Evolutionary conservation across 306 rosid species (phyloP), one percentile per base, ranked within the genome.

Genomic region (Cotoneaster glaucophyllus): DNA sequence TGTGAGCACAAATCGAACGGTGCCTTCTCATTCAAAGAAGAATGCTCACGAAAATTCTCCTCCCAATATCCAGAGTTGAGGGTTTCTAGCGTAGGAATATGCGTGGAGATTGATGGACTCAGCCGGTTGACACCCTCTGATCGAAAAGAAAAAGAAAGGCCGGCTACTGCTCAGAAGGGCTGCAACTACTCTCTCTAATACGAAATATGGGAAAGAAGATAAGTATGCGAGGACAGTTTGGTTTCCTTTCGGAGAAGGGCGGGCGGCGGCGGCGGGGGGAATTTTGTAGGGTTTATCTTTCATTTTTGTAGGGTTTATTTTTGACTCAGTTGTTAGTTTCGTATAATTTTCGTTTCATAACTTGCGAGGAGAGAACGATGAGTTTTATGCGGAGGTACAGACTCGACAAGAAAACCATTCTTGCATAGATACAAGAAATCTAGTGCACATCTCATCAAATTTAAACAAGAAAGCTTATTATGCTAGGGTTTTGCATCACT

Each of bases 31-130:
- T 37, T 65, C 75, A 11, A 71, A 50, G 44, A 91, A 85, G 78
- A 84, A 71, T 81, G 82, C 86, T 26, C 80, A 64, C 64, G 98
- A 93, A 82, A 93, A 93, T 81, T 82, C 84, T 67, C 88, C 96
- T 74, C 98, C 97, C 75, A 88, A 91, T 77, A 86, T 93, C 81
- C 94, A 82, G 80, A 81, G 59, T 61, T 86, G 80, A 88, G 74
- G 50, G 8, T 39, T 32, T 39, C 52, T 66, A 50, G 61, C 29
- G 1, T 44, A 74, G 73, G 81, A 68, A 22, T 41, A 57, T 45
- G 77, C 66, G 32, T 31, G 67, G 58, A 83, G 75, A 65, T 25
- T 44, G 37, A 69, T 64, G 50, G 31, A 73, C 67, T 48, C 69
- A 26, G 58, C 21, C 19, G 19, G 29, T 70, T 71, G 70, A 43